Conservation (phyloP, 1,284 basidiomycete species). For the Vanrija sp. region DNA sequence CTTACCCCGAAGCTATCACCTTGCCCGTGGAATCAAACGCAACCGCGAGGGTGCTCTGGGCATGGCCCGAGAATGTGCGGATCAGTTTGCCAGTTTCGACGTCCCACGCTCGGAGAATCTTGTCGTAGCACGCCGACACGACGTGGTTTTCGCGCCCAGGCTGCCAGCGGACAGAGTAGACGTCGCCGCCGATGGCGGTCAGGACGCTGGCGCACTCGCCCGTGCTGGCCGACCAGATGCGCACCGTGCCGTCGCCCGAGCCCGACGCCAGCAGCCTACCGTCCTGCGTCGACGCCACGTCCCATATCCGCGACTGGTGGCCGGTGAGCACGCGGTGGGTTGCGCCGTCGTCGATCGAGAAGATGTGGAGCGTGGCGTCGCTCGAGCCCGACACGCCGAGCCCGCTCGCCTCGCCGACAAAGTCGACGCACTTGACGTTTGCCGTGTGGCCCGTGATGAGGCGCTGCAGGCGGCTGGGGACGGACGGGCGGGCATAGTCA, state of each 20-base stretch:
- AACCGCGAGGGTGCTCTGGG: conserved; percentile 49
- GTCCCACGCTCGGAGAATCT: conserved; percentile 52
- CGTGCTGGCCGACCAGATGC: conserved; percentile 47
- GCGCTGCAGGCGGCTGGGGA: conserved; percentile 29
- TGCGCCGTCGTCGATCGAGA: conserved; percentile 25
- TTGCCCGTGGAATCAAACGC: conserved; percentile 51
- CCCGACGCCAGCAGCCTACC: conserved; percentile 43
- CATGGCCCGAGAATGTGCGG: conserved; percentile 53
- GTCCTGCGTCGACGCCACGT: conserved; percentile 32
- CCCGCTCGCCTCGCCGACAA: conserved; percentile 44
- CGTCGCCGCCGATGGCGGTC: conserved; percentile 48
- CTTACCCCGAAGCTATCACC: conserved; percentile 49
- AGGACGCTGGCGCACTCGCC: conserved; percentile 26
- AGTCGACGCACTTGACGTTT: conserved; percentile 52
- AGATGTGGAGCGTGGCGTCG: conserved; percentile 44
- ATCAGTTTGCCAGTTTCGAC: conserved; percentile 48
- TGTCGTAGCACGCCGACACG: conserved; percentile 52
- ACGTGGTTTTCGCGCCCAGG: conserved; percentile 44
- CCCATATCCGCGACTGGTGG: conserved; percentile 51
- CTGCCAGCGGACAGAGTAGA: conserved; percentile 51
- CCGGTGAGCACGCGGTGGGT: conserved; percentile 35
- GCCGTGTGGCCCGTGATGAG: conserved; percentile 47
- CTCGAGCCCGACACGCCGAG: conserved; percentile 50
- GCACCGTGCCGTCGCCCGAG: conserved; percentile 50
- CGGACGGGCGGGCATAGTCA: conserved; percentile 37